These are phyloP conservation scores for Monilinia fructigena DNA, from an alignment of 2,329 filamentous ascomycete species.

Conservation along the genomic window DNA sequence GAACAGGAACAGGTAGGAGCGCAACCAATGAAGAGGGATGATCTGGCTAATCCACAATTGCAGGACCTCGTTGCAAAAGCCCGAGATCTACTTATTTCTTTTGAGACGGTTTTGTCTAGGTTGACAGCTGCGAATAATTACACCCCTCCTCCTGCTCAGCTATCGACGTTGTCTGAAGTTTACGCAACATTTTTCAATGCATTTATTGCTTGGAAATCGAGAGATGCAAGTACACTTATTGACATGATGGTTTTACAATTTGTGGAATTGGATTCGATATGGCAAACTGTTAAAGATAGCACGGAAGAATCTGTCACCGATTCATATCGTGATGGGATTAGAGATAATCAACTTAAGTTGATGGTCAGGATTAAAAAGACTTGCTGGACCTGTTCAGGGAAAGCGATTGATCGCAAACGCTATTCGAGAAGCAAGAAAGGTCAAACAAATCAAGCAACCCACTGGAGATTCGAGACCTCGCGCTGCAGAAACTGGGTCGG, in stretches of 20 bases:
- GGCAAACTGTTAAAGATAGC: slow-evolving; percentile 78
- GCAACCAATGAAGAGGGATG: slow-evolving; percentile 49
- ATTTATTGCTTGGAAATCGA: slow-evolving; percentile 80
- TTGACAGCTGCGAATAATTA: slow-evolving; percentile 66
- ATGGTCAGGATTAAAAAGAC: slow-evolving; percentile 77
- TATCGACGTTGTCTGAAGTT: slow-evolving; percentile 62
- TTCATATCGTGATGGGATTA: slow-evolving; percentile 77
- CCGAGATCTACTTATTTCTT: slow-evolving; percentile 72
- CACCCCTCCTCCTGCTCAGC: slow-evolving; percentile 61
- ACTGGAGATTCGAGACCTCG: slow-evolving; percentile 70
- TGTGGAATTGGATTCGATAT: slow-evolving; percentile 79
- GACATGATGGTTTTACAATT: slow-evolving; percentile 86
- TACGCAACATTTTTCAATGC: slow-evolving; percentile 75
- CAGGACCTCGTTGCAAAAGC: slow-evolving; percentile 76
- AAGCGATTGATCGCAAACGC: slow-evolving; percentile 73
- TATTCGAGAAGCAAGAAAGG: slow-evolving; percentile 67
- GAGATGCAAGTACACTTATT: slow-evolving; percentile 73
- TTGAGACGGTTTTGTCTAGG: slow-evolving; percentile 69
- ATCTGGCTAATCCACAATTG: slow-evolving; percentile 60
- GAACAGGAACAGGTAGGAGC: slow-evolving; percentile 57
- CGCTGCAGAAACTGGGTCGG: slow-evolving; percentile 45
- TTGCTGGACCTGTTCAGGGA: slow-evolving; percentile 69
- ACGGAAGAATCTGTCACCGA: slow-evolving; percentile 70
- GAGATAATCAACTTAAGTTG: slow-evolving; percentile 76
- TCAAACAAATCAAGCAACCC: slow-evolving; percentile 62